These are phyloP conservation scores for Tothia fuscella DNA, from an alignment of 2,329 filamentous ascomycete species.

Conservation along the genomic window DNA sequence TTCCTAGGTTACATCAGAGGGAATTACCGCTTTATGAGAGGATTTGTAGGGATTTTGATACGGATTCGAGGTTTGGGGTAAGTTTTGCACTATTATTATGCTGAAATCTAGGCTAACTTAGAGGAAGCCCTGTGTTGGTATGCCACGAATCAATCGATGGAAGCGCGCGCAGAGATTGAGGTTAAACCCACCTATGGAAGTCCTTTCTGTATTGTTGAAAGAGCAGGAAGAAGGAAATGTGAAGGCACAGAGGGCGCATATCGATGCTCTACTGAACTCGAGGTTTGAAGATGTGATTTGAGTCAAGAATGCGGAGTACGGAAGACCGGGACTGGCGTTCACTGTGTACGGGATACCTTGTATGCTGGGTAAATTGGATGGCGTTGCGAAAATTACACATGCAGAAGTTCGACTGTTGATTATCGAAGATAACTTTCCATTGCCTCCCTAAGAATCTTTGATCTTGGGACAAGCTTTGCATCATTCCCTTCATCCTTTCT, in stretches of 20 bases:
- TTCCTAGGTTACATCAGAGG: constrained; percentile 66
- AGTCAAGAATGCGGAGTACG: too few species aligned
- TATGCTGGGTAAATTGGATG: too few species aligned
- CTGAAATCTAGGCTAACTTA: background rate
- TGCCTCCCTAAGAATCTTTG: too few species aligned
- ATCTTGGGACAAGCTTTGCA: too few species aligned
- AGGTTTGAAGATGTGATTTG: constrained; percentile 31
- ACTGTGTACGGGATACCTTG: too few species aligned
- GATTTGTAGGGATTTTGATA: constrained; percentile 82
- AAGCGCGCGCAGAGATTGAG: constrained; percentile 70
- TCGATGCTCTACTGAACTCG: constrained; percentile 53
- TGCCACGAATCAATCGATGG: constrained; percentile 73
- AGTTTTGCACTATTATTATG: constrained; percentile 24
- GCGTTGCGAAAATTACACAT: too few species aligned
- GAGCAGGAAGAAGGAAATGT: constrained; percentile 47
- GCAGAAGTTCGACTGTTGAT: too few species aligned
- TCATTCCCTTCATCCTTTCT: too few species aligned
- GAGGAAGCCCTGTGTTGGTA: constrained; percentile 72
- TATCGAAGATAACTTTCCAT: too few species aligned
- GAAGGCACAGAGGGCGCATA: constrained; percentile 54
- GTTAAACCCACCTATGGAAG: constrained; percentile 79
- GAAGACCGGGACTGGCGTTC: too few species aligned
- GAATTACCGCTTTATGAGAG: constrained; percentile 65
- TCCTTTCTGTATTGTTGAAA: constrained; percentile 70
- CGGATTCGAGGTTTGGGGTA: constrained; percentile 84